Percentiles rank a stretch among this genome's conserved stretches.
Evolutionary conservation across 441 rosid genomes (phyloP).

Genomic region (Pelargonium exstipulatum): DNA sequence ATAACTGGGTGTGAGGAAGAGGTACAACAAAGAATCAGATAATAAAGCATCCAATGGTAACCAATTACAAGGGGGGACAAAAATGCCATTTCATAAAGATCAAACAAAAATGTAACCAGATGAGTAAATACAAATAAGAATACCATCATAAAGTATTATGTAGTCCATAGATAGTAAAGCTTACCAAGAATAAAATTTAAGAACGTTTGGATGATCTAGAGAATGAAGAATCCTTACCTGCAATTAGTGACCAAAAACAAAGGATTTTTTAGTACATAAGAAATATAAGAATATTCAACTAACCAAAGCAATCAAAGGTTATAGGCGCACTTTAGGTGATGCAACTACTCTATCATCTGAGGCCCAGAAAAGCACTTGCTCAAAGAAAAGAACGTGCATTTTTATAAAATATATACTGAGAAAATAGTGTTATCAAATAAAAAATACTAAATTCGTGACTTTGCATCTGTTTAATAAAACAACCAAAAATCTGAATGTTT

Average conservation of each 20-base stretch:
- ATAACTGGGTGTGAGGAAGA: not conserved
- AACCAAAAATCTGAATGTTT: too few species aligned
- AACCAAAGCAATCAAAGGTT: too few species aligned
- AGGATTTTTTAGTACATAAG: not conserved
- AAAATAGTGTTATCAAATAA: too few species aligned
- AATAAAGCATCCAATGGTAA: not conserved
- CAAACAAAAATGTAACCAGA: not conserved
- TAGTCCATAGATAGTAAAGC: not conserved
- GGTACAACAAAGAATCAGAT: not conserved
- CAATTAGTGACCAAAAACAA: constrained; percentile 5
- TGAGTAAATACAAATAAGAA: not conserved
- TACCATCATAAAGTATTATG: not conserved
- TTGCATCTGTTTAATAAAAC: too few species aligned
- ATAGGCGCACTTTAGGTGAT: too few species aligned
- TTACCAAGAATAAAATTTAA: constrained; percentile 86
- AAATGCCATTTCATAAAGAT: not conserved
- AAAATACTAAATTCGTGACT: too few species aligned
- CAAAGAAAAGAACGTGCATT: too few species aligned
- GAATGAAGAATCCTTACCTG: constrained; percentile 93
- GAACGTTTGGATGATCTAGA: constrained; percentile 65
- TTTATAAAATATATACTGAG: too few species aligned
- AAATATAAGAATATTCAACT: not conserved
- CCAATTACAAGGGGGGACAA: not conserved
- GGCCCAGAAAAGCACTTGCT: too few species aligned
- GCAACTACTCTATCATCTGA: too few species aligned